Evolutionary conservation across 2,329 filamentous ascomycete genomes (phyloP).

Genomic region (Aspergillus alliaceus): DNA sequence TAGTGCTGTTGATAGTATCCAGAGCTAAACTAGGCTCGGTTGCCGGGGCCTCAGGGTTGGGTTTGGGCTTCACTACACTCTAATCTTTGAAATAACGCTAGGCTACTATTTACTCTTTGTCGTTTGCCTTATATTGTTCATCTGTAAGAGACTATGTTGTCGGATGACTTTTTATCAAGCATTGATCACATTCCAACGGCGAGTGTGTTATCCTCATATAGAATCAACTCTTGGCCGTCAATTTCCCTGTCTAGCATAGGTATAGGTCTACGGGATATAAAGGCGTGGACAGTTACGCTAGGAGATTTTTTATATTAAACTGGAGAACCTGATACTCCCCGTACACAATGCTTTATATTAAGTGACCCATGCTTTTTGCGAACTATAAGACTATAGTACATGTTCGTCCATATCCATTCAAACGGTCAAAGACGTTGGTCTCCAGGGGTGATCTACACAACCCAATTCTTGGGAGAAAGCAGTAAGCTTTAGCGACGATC

Average conservation of each 20-base stretch:
- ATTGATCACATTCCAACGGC: conserved; percentile 1
- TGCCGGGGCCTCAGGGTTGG: background rate
- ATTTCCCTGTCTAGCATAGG: background rate
- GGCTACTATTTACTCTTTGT: background rate
- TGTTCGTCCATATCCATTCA: background rate
- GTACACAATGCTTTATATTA: background rate
- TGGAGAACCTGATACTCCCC: background rate
- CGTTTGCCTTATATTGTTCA: background rate
- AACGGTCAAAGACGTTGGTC: conserved; percentile 3
- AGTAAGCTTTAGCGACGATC: conserved; percentile 8
- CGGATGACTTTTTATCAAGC: background rate
- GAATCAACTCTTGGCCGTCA: background rate
- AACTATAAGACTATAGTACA: background rate
- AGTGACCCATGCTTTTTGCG: background rate
- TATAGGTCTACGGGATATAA: background rate
- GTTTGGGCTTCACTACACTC: background rate
- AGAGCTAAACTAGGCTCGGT: background rate
- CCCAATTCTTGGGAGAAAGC: conserved; percentile 6
- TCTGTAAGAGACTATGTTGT: background rate
- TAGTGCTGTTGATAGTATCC: background rate
- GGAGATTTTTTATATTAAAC: conserved; percentile 1
- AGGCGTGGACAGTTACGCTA: background rate
- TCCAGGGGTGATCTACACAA: conserved; percentile 10
- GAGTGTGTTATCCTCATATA: background rate
- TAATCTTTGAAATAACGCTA: background rate